phyloP scores from a whole-genome alignment of 2,329 filamentous ascomycete genomes.

The Gaeumannomyces sp. region DNA sequence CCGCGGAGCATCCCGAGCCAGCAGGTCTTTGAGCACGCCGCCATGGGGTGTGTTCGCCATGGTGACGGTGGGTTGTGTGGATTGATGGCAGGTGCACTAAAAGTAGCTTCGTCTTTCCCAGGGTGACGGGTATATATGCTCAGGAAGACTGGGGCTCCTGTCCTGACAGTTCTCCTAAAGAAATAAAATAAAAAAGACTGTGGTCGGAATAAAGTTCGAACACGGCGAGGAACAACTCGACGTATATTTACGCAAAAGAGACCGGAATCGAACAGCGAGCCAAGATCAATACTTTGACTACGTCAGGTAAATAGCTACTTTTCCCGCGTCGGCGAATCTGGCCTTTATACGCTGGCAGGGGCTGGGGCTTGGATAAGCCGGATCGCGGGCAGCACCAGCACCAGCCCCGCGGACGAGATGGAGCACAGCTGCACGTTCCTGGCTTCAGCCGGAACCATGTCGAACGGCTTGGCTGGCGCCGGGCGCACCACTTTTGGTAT shows the following conservation, averaged over 20 bases:
- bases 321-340: not conserved
- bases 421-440: slow-evolving; percentile 1
- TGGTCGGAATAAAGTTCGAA: not conserved
- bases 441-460: slow-evolving; percentile 2
- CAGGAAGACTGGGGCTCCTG: too few relatives aligned
- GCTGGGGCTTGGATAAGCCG: too few relatives aligned
- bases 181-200: slow-evolving; percentile 1
- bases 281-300: not conserved
- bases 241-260: not conserved
- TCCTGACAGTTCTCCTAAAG: not conserved
- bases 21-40: slow-evolving; percentile 94
- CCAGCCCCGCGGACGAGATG: not conserved
- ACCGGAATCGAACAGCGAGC: not conserved
- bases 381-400: too few relatives aligned
- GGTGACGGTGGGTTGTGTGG: slow-evolving; percentile 18
- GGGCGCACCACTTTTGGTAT: slow-evolving; percentile 7
- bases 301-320: not conserved
- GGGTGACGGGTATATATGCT: not conserved
- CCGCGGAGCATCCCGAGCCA: slow-evolving; percentile 83
- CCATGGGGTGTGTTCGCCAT: slow-evolving; percentile 75
- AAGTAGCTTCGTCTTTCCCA: not conserved
- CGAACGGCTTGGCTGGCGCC: not conserved
- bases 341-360: slow-evolving; percentile 2
- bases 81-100: not conserved
- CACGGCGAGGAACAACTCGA: not conserved